A percentile compares a stretch with the other conserved stretches of the same genome.
These are phyloP conservation scores for Orobanche coerulescens DNA, from an alignment of 257 asterid genomes.

Conservation along the genomic window DNA sequence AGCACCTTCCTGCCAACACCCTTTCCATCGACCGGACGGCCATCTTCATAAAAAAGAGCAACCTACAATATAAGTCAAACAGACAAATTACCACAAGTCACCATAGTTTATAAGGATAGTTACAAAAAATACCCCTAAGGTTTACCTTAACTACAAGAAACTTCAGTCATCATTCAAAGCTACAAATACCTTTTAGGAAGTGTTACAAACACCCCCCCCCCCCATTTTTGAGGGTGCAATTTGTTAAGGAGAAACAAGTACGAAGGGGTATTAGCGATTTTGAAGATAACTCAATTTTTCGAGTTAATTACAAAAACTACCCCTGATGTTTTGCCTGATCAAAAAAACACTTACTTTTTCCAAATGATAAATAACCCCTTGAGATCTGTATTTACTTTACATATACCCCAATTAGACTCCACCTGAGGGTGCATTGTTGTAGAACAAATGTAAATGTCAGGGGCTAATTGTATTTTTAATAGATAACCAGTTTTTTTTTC, in stretches of 20 bases:
- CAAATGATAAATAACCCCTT: too few relatives aligned
- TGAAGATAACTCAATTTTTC: background rate
- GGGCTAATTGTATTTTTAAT: background rate
- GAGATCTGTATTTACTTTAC: too few relatives aligned
- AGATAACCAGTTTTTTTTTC: background rate
- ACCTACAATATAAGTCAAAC: conserved; percentile 38
- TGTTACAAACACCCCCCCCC: background rate
- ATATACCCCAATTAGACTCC: background rate
- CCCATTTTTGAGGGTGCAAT: background rate
- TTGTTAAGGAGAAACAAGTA: background rate
- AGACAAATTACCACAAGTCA: background rate
- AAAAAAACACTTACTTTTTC: too few relatives aligned
- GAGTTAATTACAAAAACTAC: background rate
- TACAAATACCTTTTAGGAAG: background rate
- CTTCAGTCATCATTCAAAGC: background rate
- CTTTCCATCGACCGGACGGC: conserved; percentile 86
- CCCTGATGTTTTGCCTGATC: too few relatives aligned
- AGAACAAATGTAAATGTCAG: background rate
- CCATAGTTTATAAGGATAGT: background rate
- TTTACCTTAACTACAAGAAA: too few relatives aligned
- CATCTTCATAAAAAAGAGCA: conserved; percentile 84
- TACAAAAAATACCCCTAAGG: too few relatives aligned
- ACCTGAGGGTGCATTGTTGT: background rate
- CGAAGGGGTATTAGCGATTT: background rate
- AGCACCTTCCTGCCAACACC: conserved; percentile 81